phyloP scores from a whole-genome alignment of 2,329 filamentous ascomycete genomes.

The Scytalidium sp. region DNA sequence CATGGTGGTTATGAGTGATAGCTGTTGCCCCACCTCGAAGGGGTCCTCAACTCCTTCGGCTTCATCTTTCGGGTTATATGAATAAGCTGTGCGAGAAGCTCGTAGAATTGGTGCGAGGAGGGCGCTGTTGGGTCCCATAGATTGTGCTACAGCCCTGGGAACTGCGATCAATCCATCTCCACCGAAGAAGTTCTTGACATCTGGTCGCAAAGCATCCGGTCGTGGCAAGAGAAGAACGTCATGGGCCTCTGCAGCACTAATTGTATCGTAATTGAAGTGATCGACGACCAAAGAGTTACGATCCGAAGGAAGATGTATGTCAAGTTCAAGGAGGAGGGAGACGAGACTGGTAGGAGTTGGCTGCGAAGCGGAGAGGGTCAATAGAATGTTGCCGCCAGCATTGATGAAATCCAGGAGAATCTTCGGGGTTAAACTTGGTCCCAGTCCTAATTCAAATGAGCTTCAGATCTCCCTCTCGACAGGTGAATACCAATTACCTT shows the following conservation, averaged over 20 bases:
- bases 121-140: conserved; percentile 70
- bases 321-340: conserved; percentile 80
- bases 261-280: conserved; percentile 88
- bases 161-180: conserved; percentile 71
- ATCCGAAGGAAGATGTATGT: conserved; percentile 83
- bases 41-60: conserved; percentile 70
- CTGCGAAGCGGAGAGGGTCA: conserved; percentile 73
- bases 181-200: conserved; percentile 74
- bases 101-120: conserved; percentile 79
- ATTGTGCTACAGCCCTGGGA: conserved; percentile 76
- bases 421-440: conserved; percentile 82
- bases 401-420: conserved; percentile 89
- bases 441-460: conserved; percentile 59
- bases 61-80: conserved; percentile 91
- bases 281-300: conserved; percentile 85
- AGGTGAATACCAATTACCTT: conserved; percentile 54
- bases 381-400: conserved; percentile 83
- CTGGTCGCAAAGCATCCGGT: conserved; percentile 62
- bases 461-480: conserved; percentile 4
- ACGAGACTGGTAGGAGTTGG: conserved; percentile 70
- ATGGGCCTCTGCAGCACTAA: conserved; percentile 76
- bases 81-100: conserved; percentile 83
- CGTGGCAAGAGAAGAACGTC: conserved; percentile 80
- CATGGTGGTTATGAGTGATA: conserved; percentile 79
- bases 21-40: conserved; percentile 79